phyloP scores from a whole-genome alignment of 257 asterid genomes.

The Fraxinus cuspidata region DNA sequence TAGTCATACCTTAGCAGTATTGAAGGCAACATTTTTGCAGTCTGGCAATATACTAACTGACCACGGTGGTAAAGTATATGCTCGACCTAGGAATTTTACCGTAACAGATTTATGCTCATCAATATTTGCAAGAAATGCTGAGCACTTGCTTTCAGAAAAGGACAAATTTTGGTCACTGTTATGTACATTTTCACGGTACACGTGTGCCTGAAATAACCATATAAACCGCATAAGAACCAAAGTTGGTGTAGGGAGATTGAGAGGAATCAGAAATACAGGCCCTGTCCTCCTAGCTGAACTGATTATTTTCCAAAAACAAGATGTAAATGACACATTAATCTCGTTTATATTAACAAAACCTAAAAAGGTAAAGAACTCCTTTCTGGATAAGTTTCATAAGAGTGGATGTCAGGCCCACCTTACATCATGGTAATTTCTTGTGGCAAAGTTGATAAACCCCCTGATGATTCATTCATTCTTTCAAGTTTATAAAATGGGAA shows the following conservation, averaged over 20 bases:
- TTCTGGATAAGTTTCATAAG: background rate
- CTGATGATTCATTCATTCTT: background rate
- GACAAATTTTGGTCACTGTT: slow-evolving; percentile 25
- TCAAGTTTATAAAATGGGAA: background rate
- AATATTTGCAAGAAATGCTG: slow-evolving; percentile 93
- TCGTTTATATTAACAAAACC: background rate
- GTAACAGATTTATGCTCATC: slow-evolving; percentile 66
- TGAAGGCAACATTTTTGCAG: slow-evolving; percentile 70
- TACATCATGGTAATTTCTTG: background rate
- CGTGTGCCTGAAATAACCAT: slow-evolving; percentile 64
- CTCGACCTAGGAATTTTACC: slow-evolving; percentile 61
- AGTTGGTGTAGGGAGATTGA: background rate
- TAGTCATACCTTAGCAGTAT: slow-evolving; percentile 75
- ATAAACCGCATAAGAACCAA: slow-evolving; percentile 18
- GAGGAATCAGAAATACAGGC: background rate
- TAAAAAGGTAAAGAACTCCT: background rate
- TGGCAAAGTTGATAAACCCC: background rate
- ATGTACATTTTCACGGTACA: slow-evolving; percentile 45
- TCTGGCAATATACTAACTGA: slow-evolving; percentile 91
- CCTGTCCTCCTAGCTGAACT: background rate
- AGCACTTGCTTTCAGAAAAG: slow-evolving; percentile 45
- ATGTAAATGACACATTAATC: background rate
- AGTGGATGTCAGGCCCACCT: background rate
- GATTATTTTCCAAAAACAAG: background rate
- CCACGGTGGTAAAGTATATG: slow-evolving; percentile 83